Evolutionary conservation across 345 rosid genomes (phyloP).

Genomic region (Salix viminalis): DNA sequence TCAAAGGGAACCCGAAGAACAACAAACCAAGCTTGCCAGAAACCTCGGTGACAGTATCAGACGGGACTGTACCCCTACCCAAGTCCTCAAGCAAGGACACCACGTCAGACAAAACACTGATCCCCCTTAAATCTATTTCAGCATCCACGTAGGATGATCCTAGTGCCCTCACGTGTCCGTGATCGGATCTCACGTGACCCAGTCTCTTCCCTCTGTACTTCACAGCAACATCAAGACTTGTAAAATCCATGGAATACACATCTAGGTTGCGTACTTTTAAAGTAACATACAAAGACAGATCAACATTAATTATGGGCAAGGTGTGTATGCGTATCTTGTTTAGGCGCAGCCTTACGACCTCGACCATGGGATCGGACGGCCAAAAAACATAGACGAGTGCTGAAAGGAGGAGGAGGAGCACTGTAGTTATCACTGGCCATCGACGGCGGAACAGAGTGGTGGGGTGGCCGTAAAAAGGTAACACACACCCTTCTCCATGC

Average conservation of each 20-base stretch:
- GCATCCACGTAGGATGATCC: constrained; percentile 64
- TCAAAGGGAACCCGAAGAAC: constrained; percentile 53
- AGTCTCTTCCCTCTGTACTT: constrained; percentile 64
- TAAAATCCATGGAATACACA: constrained; percentile 62
- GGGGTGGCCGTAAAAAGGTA: constrained; percentile 4
- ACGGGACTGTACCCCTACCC: constrained; percentile 34
- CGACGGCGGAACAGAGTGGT: constrained; percentile 2
- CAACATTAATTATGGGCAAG: constrained; percentile 41
- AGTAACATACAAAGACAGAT: constrained; percentile 50
- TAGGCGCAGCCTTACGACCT: constrained; percentile 48
- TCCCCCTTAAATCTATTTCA: constrained; percentile 53
- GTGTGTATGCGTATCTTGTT: constrained; percentile 48
- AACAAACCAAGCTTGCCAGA: constrained; percentile 54
- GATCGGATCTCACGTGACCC: constrained; percentile 58
- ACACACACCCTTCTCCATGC: constrained; percentile 28
- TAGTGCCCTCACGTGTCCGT: constrained; percentile 58
- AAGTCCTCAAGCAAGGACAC: constrained; percentile 45
- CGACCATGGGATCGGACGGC: constrained; percentile 70
- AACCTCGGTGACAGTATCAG: constrained; percentile 52
- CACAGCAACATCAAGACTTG: constrained; percentile 46
- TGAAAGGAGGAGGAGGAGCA: constrained; percentile 34
- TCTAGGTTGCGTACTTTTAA: constrained; percentile 59
- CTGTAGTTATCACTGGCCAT: constrained; percentile 20
- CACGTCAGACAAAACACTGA: constrained; percentile 52
- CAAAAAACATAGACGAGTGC: constrained; percentile 44